Evolutionary conservation across 805 yeast species (phyloP).

Genomic region (Saccharomycopsis lassenensis): DNA sequence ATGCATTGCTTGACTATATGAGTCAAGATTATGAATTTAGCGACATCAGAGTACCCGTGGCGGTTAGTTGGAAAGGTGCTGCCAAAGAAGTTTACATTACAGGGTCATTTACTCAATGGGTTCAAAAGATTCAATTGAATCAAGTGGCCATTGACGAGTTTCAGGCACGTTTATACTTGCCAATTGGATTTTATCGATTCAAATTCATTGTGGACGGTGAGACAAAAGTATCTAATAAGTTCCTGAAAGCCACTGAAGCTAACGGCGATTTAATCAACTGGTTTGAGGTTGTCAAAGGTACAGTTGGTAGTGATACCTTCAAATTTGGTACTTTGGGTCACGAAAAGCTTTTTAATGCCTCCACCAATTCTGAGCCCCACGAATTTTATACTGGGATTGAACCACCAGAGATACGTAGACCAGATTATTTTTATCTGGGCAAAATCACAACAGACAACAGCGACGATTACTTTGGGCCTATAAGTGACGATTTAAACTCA

Average conservation of each 20-base stretch:
- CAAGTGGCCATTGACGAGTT: conserved; percentile 40
- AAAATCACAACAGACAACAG: conserved; percentile 70
- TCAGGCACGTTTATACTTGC: conserved; percentile 62
- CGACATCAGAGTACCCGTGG: conserved; percentile 34
- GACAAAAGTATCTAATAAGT: conserved; percentile 70
- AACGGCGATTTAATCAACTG: conserved; percentile 94
- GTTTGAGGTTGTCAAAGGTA: conserved; percentile 45
- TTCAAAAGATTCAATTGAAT: conserved; percentile 85
- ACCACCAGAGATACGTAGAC: conserved; percentile 20
- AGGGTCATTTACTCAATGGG: conserved; percentile 96
- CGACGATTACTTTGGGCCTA: conserved; percentile 27
- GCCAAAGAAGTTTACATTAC: conserved; percentile 91
- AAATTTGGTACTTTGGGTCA: conserved; percentile 53
- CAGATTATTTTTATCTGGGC: conserved; percentile 37
- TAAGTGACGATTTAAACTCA: conserved; percentile 12
- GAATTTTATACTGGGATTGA: background rate
- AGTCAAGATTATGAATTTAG: conserved; percentile 9
- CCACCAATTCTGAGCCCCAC: background rate
- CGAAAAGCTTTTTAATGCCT: conserved; percentile 41
- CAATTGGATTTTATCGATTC: conserved; percentile 87
- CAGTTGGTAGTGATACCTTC: conserved; percentile 2
- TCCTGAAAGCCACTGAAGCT: conserved; percentile 94
- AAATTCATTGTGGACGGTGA: conserved; percentile 92
- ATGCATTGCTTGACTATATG: conserved; percentile 17
- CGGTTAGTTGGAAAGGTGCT: conserved; percentile 87